phyloP scores from a whole-genome alignment of 78 protist genomes.

The slime mould (Dictyostelium discoideum) region DNA sequence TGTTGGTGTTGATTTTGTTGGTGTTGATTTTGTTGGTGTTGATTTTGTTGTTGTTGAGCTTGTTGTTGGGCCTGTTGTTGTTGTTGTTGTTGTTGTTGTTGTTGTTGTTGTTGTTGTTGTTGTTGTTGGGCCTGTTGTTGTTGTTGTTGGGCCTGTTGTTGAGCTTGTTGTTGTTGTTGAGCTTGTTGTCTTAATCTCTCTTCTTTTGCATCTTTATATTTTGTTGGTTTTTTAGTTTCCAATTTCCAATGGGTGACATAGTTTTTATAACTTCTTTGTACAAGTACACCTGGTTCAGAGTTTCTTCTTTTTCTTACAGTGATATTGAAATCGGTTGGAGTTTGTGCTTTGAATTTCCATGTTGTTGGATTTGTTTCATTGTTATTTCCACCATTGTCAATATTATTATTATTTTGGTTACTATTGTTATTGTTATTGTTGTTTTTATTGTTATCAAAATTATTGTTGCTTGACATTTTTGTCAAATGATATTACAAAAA shows the following conservation, averaged over 20 bases:
- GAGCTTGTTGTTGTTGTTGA: not conserved
- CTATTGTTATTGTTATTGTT: not conserved
- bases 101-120: not conserved
- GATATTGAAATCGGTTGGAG: conserved; percentile 42
- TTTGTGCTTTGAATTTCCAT: conserved; percentile 69
- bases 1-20: not conserved
- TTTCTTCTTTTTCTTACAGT: conserved; percentile 39
- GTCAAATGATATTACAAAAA: not conserved
- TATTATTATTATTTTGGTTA: no score
- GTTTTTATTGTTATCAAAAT: not conserved
- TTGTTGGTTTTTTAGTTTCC: conserved; percentile 23
- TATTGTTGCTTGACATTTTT: not conserved
- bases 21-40: not conserved
- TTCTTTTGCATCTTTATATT: not conserved
- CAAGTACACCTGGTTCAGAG: conserved; percentile 65
- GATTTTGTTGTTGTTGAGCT: not conserved
- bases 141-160: not conserved
- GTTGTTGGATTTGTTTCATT: not conserved
- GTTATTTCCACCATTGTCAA: not conserved
- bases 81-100: conserved; percentile 10
- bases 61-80: not conserved
- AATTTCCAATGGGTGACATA: conserved; percentile 63
- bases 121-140: conserved; percentile 19
- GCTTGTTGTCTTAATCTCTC: conserved; percentile 37
- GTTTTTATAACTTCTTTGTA: conserved; percentile 48